Evolutionary conservation across 805 yeast genomes (phyloP).

Genomic region (Metschnikowia koreensis): DNA sequence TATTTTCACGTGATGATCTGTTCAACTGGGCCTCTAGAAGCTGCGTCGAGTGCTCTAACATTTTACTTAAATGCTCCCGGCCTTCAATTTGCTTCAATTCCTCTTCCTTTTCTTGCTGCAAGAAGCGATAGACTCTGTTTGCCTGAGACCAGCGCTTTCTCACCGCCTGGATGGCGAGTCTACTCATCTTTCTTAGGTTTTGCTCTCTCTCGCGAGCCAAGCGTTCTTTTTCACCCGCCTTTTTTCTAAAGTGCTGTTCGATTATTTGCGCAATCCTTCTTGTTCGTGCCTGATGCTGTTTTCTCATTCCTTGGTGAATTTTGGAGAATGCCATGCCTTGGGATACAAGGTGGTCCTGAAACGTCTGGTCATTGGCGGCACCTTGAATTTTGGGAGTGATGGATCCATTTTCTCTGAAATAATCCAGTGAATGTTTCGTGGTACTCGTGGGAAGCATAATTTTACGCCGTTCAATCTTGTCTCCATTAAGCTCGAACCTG

Average conservation of each 20-base stretch:
- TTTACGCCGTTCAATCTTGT: constrained; percentile 48
- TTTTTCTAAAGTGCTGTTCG: constrained; percentile 81
- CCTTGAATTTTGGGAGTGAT: constrained; percentile 46
- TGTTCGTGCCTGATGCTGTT: constrained; percentile 55
- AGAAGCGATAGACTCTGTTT: constrained; percentile 69
- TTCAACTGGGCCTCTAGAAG: constrained; percentile 80
- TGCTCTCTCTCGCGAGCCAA: constrained; percentile 72
- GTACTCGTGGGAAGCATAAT: constrained; percentile 44
- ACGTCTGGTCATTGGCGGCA: constrained; percentile 44
- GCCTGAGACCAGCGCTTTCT: constrained; percentile 90
- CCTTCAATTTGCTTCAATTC: constrained; percentile 78
- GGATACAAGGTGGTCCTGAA: constrained; percentile 68
- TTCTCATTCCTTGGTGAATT: constrained; percentile 63
- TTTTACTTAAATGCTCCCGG: constrained; percentile 80
- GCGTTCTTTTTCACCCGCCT: constrained; percentile 86
- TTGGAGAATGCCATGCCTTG: constrained; percentile 76
- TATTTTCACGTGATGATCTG: constrained; percentile 25
- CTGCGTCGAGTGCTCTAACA: constrained; percentile 88
- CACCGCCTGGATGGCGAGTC: constrained; percentile 78
- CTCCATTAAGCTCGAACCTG: constrained; percentile 43
- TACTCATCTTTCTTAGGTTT: constrained; percentile 66
- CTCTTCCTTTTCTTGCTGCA: constrained; percentile 76
- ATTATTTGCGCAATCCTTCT: constrained; percentile 66
- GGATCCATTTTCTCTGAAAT: constrained; percentile 44
- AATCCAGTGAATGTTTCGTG: constrained; percentile 42